Percentiles rank a stretch among this genome's conserved stretches.
phyloP scores from a whole-genome alignment of 2,329 filamentous ascomycete species.

The Calonectria pteridis region DNA sequence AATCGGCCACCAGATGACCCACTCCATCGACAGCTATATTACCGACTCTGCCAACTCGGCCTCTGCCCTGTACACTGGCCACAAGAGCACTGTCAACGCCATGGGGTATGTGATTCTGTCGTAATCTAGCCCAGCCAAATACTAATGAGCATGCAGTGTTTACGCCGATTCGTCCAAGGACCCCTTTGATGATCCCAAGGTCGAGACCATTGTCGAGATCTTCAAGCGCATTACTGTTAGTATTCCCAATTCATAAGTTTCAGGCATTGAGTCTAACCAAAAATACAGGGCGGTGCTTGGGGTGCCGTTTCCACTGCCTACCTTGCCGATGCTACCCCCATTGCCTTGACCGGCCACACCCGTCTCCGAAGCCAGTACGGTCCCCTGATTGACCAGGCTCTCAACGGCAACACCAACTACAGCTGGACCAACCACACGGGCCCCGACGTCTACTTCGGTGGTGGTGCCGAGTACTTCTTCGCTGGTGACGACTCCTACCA shows the following conservation, averaged over 20 bases:
- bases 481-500: slow-evolving; percentile 73
- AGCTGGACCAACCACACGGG: slow-evolving; percentile 82
- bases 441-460: slow-evolving; percentile 86
- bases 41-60: slow-evolving; percentile 90
- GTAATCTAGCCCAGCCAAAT: too few relatives aligned
- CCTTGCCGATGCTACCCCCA: slow-evolving; percentile 85
- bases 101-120: slow-evolving; percentile 65
- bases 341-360: slow-evolving; percentile 79
- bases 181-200: slow-evolving; percentile 85
- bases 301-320: slow-evolving; percentile 83
- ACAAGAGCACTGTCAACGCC: slow-evolving; percentile 87
- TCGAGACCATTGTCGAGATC: slow-evolving; percentile 85
- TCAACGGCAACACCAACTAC: slow-evolving; percentile 83
- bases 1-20: slow-evolving; percentile 90
- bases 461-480: slow-evolving; percentile 85
- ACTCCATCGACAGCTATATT: slow-evolving; percentile 87
- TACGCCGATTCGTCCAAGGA: slow-evolving; percentile 82
- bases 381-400: slow-evolving; percentile 79
- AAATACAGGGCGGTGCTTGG: slow-evolving; percentile 63
- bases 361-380: slow-evolving; percentile 77
- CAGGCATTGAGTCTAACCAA: slow-evolving; percentile 24
- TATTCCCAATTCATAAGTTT: slow-evolving; percentile 27
- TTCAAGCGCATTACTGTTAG: slow-evolving; percentile 77
- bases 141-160: slow-evolving; percentile 57
- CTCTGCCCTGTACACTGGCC: slow-evolving; percentile 83